Percentiles rank a stretch among this genome's conserved stretches.
These are phyloP conservation scores for Kernera saxatilis DNA, from an alignment of 345 rosid genomes.

Conservation along the genomic window DNA sequence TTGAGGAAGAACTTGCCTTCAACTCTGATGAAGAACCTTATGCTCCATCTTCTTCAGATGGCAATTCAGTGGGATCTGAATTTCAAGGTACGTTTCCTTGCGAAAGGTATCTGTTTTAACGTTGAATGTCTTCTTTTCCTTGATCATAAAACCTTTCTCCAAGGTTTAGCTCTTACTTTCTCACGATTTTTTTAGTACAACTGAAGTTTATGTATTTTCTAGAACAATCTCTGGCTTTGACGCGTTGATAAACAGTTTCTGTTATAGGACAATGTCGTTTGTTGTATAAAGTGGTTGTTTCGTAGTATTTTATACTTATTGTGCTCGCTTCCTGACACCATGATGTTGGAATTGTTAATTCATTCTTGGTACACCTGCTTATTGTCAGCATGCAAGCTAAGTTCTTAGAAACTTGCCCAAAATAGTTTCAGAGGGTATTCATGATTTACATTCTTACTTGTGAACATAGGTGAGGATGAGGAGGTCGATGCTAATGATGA, in stretches of 20 bases:
- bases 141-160: neutral
- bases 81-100: slow-evolving; percentile 8
- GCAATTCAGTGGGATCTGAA: neutral
- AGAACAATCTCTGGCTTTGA: neutral
- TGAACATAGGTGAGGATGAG: slow-evolving; percentile 17
- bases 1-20: neutral
- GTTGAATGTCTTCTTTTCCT: neutral
- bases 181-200: too few relatives aligned
- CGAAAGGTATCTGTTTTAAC: neutral
- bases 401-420: neutral
- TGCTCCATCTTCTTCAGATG: neutral
- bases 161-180: neutral
- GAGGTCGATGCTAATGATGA: neutral
- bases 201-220: too few relatives aligned
- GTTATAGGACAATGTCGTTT: neutral
- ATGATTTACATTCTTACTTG: neutral
- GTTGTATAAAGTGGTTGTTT: neutral
- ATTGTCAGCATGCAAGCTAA: neutral
- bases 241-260: neutral
- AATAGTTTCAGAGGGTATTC: neutral
- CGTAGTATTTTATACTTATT: neutral
- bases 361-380: neutral
- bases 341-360: neutral
- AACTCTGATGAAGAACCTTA: slow-evolving; percentile 1
- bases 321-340: neutral